phyloP scores from a whole-genome alignment of 176 grass and related monocot genomes.

The Coix lacrymajobi region DNA sequence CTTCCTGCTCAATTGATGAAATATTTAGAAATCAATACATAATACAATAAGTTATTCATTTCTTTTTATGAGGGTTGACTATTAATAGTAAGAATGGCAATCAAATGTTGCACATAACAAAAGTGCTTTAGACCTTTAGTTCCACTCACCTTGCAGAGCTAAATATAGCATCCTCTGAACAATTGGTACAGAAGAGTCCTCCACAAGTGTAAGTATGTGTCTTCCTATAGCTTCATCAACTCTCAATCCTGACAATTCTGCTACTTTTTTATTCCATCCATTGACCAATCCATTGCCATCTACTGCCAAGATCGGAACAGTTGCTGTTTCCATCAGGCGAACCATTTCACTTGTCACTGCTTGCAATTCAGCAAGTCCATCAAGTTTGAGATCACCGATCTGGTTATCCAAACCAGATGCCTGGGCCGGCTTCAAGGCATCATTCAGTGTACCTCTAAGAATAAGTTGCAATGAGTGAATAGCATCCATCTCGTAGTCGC shows the following conservation, averaged over 20 bases:
- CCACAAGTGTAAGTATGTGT: slow-evolving; percentile 77
- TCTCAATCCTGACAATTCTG: slow-evolving; percentile 64
- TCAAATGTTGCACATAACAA: not conserved
- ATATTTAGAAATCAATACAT: slow-evolving; percentile 14
- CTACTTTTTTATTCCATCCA: slow-evolving; percentile 90
- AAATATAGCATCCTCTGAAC: slow-evolving; percentile 85
- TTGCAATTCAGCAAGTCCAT: slow-evolving; percentile 78
- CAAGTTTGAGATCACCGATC: slow-evolving; percentile 71
- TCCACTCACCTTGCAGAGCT: slow-evolving; percentile 65
- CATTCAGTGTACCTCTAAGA: slow-evolving; percentile 64
- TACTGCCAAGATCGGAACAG: slow-evolving; percentile 87
- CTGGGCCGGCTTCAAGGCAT: not conserved
- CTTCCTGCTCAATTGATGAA: slow-evolving; percentile 45
- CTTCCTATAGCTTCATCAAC: slow-evolving; percentile 83
- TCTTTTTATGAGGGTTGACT: not conserved
- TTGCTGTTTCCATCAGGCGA: slow-evolving; percentile 87
- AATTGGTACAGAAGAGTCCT: slow-evolving; percentile 55
- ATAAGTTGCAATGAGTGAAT: slow-evolving; percentile 96
- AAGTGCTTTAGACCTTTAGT: not conserved
- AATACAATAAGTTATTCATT: not conserved
- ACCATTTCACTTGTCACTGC: slow-evolving; percentile 97
- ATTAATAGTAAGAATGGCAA: not conserved
- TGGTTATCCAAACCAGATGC: slow-evolving; percentile 46
- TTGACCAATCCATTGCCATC: slow-evolving; percentile 82
- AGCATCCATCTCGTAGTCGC: slow-evolving; percentile 91